phyloP scores from a whole-genome alignment of 139 green algal species.

The Trebouxia sp. region DNA sequence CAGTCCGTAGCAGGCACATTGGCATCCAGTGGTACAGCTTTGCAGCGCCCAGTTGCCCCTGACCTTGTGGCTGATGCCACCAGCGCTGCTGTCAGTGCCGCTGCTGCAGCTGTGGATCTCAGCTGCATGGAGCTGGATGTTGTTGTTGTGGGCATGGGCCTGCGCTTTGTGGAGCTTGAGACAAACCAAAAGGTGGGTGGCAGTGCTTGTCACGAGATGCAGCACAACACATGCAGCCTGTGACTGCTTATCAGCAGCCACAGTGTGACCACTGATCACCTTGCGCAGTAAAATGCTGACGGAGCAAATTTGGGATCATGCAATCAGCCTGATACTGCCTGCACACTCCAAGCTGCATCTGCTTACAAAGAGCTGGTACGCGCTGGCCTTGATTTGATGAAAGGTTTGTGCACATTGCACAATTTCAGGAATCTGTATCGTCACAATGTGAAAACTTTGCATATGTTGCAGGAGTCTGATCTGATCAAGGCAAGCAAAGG shows the following conservation, averaged over 20 bases:
- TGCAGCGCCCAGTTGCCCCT: neutral
- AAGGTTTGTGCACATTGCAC: no score
- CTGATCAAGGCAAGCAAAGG: neutral
- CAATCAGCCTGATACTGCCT: no score
- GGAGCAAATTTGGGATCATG: no score
- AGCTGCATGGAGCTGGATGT: conserved; percentile 51
- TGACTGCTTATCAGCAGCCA: no score
- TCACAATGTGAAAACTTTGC: no score
- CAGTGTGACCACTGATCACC: no score
- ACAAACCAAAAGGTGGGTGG: neutral
- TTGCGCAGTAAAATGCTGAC: no score
- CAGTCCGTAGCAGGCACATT: neutral
- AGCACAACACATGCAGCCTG: no score
- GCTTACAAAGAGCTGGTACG: neutral
- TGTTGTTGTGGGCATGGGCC: conserved; percentile 49
- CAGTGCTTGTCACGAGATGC: neutral
- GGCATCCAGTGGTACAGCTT: neutral
- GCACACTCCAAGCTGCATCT: neutral
- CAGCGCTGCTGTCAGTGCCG: conserved; percentile 16
- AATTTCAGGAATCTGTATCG: no score
- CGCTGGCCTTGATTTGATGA: no score
- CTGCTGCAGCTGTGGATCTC: neutral
- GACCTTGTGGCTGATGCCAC: conserved; percentile 21
- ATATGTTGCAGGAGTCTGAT: conserved; percentile 27
- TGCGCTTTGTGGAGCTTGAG: conserved; percentile 61